Conservation (phyloP, 768 basidiomycete species). For the Inosperma sp. region DNA sequence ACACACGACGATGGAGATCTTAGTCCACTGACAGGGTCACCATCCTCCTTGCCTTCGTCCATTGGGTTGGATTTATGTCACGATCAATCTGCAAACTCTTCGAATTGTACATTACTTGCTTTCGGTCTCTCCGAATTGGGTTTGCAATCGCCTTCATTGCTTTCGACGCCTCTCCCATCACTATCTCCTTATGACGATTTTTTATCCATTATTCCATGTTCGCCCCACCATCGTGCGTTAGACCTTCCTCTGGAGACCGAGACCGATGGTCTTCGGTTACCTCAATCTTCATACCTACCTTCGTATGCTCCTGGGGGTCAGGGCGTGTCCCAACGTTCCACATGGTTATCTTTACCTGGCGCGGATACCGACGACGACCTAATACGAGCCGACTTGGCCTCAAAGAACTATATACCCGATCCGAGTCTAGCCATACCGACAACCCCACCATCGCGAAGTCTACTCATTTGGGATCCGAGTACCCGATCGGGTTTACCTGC, state of each 20-base stretch:
- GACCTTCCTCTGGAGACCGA: slow-evolving; percentile 19
- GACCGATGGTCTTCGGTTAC: not conserved
- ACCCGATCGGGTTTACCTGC: slow-evolving; percentile 7
- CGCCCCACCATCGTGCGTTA: slow-evolving; percentile 18
- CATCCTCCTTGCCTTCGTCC: not conserved
- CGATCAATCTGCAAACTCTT: not conserved
- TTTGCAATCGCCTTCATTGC: slow-evolving; percentile 2
- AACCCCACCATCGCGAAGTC: slow-evolving; percentile 18
- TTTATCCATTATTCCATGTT: slow-evolving; percentile 10
- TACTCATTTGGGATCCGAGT: slow-evolving; percentile 36
- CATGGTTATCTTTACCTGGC: slow-evolving; percentile 31
- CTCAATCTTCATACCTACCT: not conserved
- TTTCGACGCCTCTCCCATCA: not conserved
- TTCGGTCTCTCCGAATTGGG: too few relatives aligned
- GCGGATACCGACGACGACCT: slow-evolving; percentile 33
- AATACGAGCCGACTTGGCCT: slow-evolving; percentile 23
- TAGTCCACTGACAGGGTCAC: not conserved
- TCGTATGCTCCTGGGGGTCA: slow-evolving; percentile 2
- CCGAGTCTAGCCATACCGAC: slow-evolving; percentile 15
- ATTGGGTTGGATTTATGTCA: not conserved
- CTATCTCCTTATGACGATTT: slow-evolving; percentile 1
- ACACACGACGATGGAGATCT: not conserved
- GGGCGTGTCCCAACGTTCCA: slow-evolving; percentile 19
- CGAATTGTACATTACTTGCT: too few relatives aligned
- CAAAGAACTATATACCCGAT: slow-evolving; percentile 21